phyloP scores from a whole-genome alignment of 257 asterid species.

The Gentiana straminea region DNA sequence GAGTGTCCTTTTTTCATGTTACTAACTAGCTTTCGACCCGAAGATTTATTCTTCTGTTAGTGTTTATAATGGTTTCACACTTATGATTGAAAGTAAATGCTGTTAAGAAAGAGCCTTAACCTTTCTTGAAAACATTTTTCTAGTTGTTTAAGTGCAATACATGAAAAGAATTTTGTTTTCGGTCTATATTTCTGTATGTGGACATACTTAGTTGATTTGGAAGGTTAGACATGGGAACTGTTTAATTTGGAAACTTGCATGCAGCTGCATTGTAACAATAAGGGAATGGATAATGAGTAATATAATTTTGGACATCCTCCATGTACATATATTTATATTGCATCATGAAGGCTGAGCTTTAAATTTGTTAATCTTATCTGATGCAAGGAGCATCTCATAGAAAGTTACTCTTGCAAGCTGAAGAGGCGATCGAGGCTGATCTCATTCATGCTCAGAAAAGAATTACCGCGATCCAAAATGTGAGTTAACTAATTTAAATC shows the following conservation, averaged over 20 bases:
- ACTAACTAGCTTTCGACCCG: no score
- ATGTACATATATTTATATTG: no score
- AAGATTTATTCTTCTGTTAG: no score
- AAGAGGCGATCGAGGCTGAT: conserved; percentile 54
- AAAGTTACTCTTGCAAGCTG: conserved; percentile 47
- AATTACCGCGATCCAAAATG: conserved; percentile 53
- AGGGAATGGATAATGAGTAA: background rate
- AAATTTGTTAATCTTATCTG: conserved; percentile 11
- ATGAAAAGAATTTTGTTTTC: background rate
- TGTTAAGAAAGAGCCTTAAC: no score
- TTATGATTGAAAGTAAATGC: no score
- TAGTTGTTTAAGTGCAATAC: background rate
- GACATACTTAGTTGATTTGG: background rate
- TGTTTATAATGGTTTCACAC: no score
- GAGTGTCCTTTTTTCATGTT: no score
- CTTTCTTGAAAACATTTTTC: background rate
- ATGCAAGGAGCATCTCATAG: conserved; percentile 47
- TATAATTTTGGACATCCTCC: no score
- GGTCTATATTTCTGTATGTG: background rate
- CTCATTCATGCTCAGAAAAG: conserved; percentile 62
- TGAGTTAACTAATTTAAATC: conserved; percentile 25
- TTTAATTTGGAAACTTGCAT: background rate
- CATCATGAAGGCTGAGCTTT: background rate
- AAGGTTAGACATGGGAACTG: conserved; percentile 1
- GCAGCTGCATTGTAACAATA: background rate